phyloP scores from a whole-genome alignment of 345 rosid species.

The Citrus australasica region DNA sequence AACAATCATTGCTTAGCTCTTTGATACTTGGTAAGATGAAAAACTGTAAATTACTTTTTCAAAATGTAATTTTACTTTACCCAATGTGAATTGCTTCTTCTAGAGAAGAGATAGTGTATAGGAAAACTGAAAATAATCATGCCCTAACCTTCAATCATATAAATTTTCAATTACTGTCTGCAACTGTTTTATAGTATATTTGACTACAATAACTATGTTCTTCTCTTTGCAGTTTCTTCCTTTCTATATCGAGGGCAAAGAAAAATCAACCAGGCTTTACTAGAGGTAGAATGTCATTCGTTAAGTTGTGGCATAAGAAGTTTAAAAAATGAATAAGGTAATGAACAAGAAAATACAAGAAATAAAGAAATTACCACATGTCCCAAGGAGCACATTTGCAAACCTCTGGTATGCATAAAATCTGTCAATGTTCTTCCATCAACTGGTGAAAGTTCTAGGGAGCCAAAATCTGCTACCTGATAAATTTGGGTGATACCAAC shows the following conservation, averaged over 20 bases:
- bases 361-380: constrained; percentile 56
- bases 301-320: constrained; percentile 25
- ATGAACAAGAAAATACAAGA: constrained; percentile 2
- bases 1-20: background rate
- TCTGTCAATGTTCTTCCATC: constrained; percentile 97
- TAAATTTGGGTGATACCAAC: constrained; percentile 15
- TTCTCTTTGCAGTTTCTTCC: background rate
- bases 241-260: background rate
- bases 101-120: background rate
- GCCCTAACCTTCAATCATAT: background rate
- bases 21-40: background rate
- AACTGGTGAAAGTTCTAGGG: constrained; percentile 97
- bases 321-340: constrained; percentile 25
- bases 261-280: background rate
- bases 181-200: background rate
- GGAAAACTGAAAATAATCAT: background rate
- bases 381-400: constrained; percentile 89
- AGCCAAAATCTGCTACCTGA: constrained; percentile 97
- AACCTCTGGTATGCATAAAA: constrained; percentile 97
- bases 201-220: background rate
- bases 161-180: background rate
- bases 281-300: constrained; percentile 4
- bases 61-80: background rate
- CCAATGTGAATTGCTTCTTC: background rate
- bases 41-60: background rate